Evolutionary conservation across 257 asterid species (phyloP), one percentile per base, ranked within the genome.

Genomic region (Galeopsis tetrahit): DNA sequence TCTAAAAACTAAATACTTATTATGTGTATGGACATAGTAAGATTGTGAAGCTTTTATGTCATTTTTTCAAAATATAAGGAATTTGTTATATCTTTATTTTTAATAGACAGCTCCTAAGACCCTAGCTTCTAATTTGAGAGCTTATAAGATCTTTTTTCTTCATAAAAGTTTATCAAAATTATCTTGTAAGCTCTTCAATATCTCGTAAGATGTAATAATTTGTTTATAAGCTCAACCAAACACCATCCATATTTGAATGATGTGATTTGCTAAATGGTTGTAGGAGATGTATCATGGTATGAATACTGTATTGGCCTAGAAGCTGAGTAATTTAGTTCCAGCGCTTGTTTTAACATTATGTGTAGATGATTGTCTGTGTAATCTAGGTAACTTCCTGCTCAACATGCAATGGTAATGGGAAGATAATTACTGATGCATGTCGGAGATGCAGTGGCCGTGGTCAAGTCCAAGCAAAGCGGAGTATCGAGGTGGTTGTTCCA

Each of bases 321-420:
- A 61, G 10, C 66, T 69, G 39, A 56, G 59, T 36, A 48, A 43
- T 55, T 65, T 43, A 73, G 66, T 69, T 70, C 66, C 66, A 64
- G 42, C 39, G 71, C 61, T 72, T 84, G 68, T 70, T 80, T 80
- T 78, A 72, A 77, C 79, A 71, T 78, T 71, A 72, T 82, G 81
- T 84, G 64, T 83, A 81, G 86, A 81, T 81, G 73, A 86, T 85
- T 75, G 73, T 77, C 82, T 82, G 49, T 87, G 83, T 62, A 82
- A 71, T 82, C 78, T 86, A 92, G 99, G 96, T 95, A 39, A 87
- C 95, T 53, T 83, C 95, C 71, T 95, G 99, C 85, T 79, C 88
- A 71, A 90, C 78, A 74, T 95, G 99, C 80, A 75, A 74, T 36
- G 96, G 99, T 39, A 88, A 87, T 66, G 99, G 99, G 79, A 92